Evolutionary conservation across 2,329 filamentous ascomycete species (phyloP), one percentile per base, ranked within the genome.

Genomic region (Coleophoma crateriformis): DNA sequence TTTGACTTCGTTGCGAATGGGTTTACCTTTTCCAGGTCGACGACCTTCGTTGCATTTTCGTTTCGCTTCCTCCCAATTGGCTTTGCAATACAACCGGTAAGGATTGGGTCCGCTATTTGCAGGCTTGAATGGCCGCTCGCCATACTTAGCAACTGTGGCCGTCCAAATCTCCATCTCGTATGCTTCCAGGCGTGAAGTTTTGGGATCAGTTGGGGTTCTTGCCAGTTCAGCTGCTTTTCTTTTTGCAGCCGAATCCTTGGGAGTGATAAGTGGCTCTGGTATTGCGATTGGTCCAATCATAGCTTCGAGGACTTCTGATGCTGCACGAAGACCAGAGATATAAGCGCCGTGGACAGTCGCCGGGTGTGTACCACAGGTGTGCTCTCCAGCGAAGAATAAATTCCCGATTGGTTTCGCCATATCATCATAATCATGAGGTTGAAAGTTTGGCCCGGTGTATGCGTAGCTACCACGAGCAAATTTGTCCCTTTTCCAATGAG

Each of bases 301-400:
- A 3, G 81, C 74, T 48, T 92, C 85, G 35, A 96, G 74, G 2
- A 99, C 80, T 62, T 97, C 91, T 3, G 88, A 85, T 11, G 94
- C 94, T 3, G 87, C 94, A 45, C 94, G 85, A 6, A 99, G 75
- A 3, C 94, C 95, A 2, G 94, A 96, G 4, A 99, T 74, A 64
- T 97, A 99, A 8, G 94, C 95, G 6, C 94, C 94, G 59, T 99
- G 94, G 0, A 99, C 94, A 2, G 94, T 99, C 33, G 95, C 94
- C 12, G 95, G 94, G 64, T 99, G 91, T 1, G 90, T 96, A 43
- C 89, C 90, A 59, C 88, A 96, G 1, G 95, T 99, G 53, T 96
- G 94, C 68, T 99, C 94, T 44, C 94, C 94, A 14, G 92, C 94
- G 68, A 99, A 99, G 68, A 92, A 89, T 8, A 99, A 73, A 56